Conservation (phyloP, 495 filamentous ascomycete species). For the Podospora didyma region DNA sequence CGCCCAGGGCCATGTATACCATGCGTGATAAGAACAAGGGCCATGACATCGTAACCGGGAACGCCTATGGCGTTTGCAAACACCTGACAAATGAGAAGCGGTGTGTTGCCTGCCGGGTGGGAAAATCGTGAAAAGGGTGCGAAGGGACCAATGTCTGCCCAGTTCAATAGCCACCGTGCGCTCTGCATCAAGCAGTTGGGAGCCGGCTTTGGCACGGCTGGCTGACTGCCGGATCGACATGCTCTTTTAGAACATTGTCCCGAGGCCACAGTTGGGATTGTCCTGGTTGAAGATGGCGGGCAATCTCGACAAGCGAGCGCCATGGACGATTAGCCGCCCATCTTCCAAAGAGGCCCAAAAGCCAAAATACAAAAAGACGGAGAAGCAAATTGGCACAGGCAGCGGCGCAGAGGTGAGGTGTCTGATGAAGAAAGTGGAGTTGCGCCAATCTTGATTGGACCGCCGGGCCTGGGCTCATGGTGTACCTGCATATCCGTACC, state of each 20-base stretch:
- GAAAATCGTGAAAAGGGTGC: not conserved
- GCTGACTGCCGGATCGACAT: not conserved
- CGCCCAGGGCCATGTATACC: not conserved
- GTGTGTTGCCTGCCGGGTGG: not conserved
- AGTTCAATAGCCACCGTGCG: not conserved
- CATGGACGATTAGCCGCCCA: not conserved
- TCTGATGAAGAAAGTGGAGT: not conserved
- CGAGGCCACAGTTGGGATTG: not conserved
- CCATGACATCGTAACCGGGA: not conserved
- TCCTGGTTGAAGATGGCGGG: conserved; percentile 11
- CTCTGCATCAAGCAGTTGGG: not conserved
- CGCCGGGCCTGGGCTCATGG: not conserved
- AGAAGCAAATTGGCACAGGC: not conserved
- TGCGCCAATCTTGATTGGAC: not conserved
- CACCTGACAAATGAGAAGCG: conserved; percentile 1
- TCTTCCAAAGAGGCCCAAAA: not conserved
- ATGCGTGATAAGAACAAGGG: not conserved
- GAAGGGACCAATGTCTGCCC: not conserved
- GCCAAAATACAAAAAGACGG: not conserved
- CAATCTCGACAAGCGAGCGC: conserved; percentile 13
- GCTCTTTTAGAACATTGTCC: not conserved
- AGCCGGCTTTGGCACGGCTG: not conserved
- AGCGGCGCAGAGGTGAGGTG: not conserved
- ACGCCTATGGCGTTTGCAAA: not conserved
- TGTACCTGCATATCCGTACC: not conserved